Conservation (phyloP, 1,284 basidiomycete genomes). For the Uromyces viciae-fabae region DNA sequence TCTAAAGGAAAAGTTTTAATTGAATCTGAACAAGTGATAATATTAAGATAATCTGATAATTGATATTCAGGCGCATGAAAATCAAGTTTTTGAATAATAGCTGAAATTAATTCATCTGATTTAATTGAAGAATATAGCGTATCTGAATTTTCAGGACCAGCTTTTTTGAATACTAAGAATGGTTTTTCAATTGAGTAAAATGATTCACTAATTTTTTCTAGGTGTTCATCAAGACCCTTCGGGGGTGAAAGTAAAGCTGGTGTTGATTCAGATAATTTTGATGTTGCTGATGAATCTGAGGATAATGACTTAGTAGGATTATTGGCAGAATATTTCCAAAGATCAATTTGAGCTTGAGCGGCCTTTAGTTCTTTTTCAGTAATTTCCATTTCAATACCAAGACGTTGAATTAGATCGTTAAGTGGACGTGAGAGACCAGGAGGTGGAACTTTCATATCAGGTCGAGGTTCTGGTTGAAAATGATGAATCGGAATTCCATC, state of each 20-base stretch:
- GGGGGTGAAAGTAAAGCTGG: background rate
- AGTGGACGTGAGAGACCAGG: conserved; percentile 25
- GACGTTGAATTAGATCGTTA: background rate
- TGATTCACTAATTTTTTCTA: background rate
- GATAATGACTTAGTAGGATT: background rate
- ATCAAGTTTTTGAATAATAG: background rate
- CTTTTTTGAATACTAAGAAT: background rate
- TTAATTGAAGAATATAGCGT: conserved; percentile 20
- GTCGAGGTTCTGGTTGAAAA: conserved; percentile 16
- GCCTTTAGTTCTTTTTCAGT: background rate
- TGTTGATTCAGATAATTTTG: background rate
- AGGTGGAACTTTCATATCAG: background rate
- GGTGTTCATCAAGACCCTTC: background rate
- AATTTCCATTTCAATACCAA: background rate
- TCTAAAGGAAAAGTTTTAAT: background rate
- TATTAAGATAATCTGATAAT: background rate
- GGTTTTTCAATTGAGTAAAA: background rate
- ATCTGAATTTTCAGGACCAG: background rate
- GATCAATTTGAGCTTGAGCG: conserved; percentile 2
- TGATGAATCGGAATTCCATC: conserved; percentile 40
- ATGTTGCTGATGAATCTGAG: background rate
- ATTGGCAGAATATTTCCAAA: background rate
- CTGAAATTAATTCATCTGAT: background rate
- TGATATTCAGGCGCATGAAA: background rate
- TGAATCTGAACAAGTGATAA: background rate